Conservation (phyloP, 2,329 filamentous ascomycete species). For the Mycosphaerelloides madeirae region DNA sequence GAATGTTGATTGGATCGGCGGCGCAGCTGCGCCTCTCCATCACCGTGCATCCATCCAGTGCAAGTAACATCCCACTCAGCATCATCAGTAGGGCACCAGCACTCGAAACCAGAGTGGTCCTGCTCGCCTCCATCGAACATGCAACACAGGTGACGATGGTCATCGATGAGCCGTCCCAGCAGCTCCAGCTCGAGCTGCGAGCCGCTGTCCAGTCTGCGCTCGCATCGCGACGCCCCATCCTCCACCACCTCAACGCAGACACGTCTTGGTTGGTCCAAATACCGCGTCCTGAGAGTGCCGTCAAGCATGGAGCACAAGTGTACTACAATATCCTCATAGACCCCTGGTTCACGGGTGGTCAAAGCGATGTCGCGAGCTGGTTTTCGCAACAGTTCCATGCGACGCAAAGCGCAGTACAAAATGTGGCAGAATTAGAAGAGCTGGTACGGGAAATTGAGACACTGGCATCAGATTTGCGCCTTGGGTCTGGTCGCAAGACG, state of each 20-base stretch:
- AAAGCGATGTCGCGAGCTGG: slow-evolving; percentile 60
- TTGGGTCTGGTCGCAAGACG: slow-evolving; percentile 15
- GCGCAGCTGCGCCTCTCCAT: too few species aligned
- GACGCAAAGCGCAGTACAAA: slow-evolving; percentile 50
- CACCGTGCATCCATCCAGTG: too few species aligned
- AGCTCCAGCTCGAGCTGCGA: slow-evolving; percentile 42
- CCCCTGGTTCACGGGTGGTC: slow-evolving; percentile 60
- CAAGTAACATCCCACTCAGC: too few species aligned
- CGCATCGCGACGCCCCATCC: slow-evolving; percentile 46
- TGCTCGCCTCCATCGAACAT: neutral
- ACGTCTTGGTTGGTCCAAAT: slow-evolving; percentile 64
- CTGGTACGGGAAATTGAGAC: slow-evolving; percentile 49
- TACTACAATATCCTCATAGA: slow-evolving; percentile 64
- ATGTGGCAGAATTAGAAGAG: slow-evolving; percentile 52
- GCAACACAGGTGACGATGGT: slow-evolving; percentile 12
- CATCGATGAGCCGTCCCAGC: slow-evolving; percentile 31
- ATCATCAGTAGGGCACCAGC: too few species aligned
- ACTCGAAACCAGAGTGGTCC: too few species aligned
- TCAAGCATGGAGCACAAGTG: slow-evolving; percentile 41
- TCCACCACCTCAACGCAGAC: slow-evolving; percentile 64
- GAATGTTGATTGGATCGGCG: too few species aligned
- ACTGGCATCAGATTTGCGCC: slow-evolving; percentile 29
- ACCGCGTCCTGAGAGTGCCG: slow-evolving; percentile 47
- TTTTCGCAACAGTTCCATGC: slow-evolving; percentile 63
- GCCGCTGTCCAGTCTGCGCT: slow-evolving; percentile 37